Conservation (phyloP, 1,284 basidiomycete species). For the Ustanciosporium gigantosporum region DNA sequence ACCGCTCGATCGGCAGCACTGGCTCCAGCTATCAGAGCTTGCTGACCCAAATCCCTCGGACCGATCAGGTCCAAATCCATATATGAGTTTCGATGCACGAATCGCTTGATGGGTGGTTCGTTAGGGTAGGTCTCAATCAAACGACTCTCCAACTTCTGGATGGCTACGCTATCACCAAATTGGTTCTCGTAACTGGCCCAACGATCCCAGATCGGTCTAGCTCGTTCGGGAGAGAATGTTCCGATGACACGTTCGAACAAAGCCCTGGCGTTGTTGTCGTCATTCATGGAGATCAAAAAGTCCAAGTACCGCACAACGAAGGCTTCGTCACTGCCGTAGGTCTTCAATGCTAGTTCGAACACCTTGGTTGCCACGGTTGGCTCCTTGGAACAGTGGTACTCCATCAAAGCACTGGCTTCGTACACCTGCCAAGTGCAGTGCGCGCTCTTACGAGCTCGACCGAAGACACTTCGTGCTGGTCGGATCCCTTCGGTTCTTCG, state of each 20-base stretch:
- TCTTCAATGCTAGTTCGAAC: conserved; percentile 89
- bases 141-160: conserved; percentile 84
- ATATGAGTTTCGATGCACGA: conserved; percentile 87
- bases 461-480: conserved; percentile 77
- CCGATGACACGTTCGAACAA: conserved; percentile 86
- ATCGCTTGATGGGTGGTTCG: conserved; percentile 85
- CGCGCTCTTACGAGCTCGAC: conserved; percentile 79
- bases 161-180: conserved; percentile 86
- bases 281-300: conserved; percentile 92
- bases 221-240: conserved; percentile 77
- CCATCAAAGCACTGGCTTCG: conserved; percentile 85
- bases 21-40: conserved; percentile 9
- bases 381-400: conserved; percentile 91
- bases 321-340: conserved; percentile 73
- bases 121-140: conserved; percentile 84
- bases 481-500: conserved; percentile 82
- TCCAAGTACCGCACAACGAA: conserved; percentile 87
- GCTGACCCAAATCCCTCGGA: conserved; percentile 79
- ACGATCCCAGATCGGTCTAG: conserved; percentile 86
- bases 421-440: conserved; percentile 90
- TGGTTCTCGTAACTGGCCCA: conserved; percentile 96
- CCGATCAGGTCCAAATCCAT: conserved; percentile 85
- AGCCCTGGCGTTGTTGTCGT: conserved; percentile 92
- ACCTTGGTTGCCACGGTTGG: conserved; percentile 83
- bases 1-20: conserved; percentile 41